Evolutionary conservation across 2,329 filamentous ascomycete species (phyloP).

Genomic region (Colletotrichum sansevieriae): DNA sequence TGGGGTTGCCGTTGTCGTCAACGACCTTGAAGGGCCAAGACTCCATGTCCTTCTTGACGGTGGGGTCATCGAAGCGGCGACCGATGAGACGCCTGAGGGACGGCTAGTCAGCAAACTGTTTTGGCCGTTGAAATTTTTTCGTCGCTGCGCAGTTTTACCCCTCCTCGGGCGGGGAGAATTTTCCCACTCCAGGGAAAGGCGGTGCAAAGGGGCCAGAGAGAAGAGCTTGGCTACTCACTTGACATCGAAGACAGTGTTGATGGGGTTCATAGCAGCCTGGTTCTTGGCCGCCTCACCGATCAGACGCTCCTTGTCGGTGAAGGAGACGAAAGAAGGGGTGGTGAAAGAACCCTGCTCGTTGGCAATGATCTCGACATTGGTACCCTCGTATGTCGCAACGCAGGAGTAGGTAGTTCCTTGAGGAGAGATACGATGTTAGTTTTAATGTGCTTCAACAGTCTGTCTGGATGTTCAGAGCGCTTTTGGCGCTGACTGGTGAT

Average conservation of each 20-base stretch:
- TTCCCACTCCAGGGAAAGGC: neutral
- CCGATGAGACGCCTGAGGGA: slow-evolving; percentile 91
- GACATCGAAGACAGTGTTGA: slow-evolving; percentile 98
- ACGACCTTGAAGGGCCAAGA: slow-evolving; percentile 99
- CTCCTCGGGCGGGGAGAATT: slow-evolving; percentile 34
- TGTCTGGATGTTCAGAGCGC: neutral
- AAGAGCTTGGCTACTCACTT: slow-evolving; percentile 74
- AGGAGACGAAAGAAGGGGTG: slow-evolving; percentile 98
- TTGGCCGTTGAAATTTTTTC: slow-evolving; percentile 12
- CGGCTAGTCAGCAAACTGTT: slow-evolving; percentile 33
- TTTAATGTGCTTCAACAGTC: neutral
- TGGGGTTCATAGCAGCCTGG: slow-evolving; percentile 99
- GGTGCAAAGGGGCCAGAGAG: neutral
- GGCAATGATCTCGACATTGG: slow-evolving; percentile 99
- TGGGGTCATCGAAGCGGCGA: slow-evolving; percentile 92
- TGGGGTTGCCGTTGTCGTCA: slow-evolving; percentile 87
- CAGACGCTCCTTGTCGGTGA: slow-evolving; percentile 98
- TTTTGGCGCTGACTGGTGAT: slow-evolving; percentile 5
- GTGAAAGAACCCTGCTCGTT: slow-evolving; percentile 99
- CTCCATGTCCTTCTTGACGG: slow-evolving; percentile 98
- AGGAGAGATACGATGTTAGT: slow-evolving; percentile 42
- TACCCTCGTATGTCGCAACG: slow-evolving; percentile 99
- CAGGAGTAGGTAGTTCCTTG: slow-evolving; percentile 99
- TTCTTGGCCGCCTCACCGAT: slow-evolving; percentile 99
- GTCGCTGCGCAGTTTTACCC: slow-evolving; percentile 17